Conservation (phyloP, 345 rosid species). For the Salix viminalis region DNA sequence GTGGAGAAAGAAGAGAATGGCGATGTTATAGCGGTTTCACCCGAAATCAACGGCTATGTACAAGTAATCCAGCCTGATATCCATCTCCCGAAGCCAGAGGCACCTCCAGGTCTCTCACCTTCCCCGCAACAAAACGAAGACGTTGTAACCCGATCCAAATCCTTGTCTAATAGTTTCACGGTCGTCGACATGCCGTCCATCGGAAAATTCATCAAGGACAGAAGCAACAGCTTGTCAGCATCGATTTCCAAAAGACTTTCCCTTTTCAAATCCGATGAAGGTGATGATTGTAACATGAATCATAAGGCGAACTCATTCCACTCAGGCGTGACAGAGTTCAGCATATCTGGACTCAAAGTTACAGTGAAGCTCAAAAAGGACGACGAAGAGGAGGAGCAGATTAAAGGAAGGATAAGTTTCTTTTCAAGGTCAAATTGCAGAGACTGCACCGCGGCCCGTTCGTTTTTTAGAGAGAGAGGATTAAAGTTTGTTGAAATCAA, state of each 20-base stretch:
- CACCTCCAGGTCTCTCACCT: slow-evolving; percentile 48
- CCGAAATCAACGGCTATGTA: neutral
- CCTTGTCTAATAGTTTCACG: slow-evolving; percentile 24
- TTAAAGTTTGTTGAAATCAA: slow-evolving; percentile 71
- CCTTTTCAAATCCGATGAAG: slow-evolving; percentile 23
- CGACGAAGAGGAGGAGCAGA: slow-evolving; percentile 19
- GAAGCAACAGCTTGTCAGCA: slow-evolving; percentile 51
- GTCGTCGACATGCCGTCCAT: slow-evolving; percentile 41
- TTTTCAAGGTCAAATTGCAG: slow-evolving; percentile 81
- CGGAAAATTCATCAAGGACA: slow-evolving; percentile 53
- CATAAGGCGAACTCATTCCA: neutral
- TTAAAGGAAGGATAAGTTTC: slow-evolving; percentile 57
- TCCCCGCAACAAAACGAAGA: slow-evolving; percentile 5
- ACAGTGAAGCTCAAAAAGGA: slow-evolving; percentile 51
- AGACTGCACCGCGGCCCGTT: slow-evolving; percentile 74
- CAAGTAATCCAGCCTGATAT: slow-evolving; percentile 47
- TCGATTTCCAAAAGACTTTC: slow-evolving; percentile 51
- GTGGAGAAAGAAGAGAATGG: neutral
- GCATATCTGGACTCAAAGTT: slow-evolving; percentile 73
- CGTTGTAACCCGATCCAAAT: slow-evolving; percentile 20
- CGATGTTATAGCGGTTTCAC: neutral
- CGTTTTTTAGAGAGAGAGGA: slow-evolving; percentile 50
- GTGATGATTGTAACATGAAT: slow-evolving; percentile 3
- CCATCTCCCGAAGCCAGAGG: slow-evolving; percentile 69
- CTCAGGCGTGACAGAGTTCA: slow-evolving; percentile 54